phyloP scores from a whole-genome alignment of 2,329 filamentous ascomycete species.

The Penicillium verrucosum region DNA sequence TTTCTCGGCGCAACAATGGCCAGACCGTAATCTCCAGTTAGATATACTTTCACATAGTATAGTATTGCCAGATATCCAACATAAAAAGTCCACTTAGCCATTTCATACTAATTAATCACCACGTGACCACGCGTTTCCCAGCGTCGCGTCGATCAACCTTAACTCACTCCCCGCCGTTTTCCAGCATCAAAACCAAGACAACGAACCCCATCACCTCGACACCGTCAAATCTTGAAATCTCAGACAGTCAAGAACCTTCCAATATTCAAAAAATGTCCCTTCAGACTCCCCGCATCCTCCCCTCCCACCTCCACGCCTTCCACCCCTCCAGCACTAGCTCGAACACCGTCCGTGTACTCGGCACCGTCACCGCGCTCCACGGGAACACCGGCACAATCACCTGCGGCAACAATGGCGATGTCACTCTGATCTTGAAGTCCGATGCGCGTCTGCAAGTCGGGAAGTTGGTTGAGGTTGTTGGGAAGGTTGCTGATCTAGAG shows the following conservation, averaged over 20 bases:
- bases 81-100: not conserved
- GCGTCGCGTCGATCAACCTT: conserved; percentile 15
- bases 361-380: conserved; percentile 76
- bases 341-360: conserved; percentile 72
- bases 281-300: conserved; percentile 77
- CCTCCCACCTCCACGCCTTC: conserved; percentile 74
- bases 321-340: conserved; percentile 47
- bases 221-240: not conserved
- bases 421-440: conserved; percentile 70
- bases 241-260: not conserved
- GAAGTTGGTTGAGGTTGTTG: conserved; percentile 46
- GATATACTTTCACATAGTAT: not conserved
- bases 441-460: conserved; percentile 46
- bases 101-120: conserved; percentile 1
- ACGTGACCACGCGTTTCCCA: conserved; percentile 26
- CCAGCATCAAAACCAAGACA: not conserved
- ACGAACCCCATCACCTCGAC: not conserved
- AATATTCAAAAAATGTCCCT: conserved; percentile 59
- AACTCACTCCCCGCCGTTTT: not conserved
- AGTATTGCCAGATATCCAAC: no score
- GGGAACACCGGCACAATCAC: conserved; percentile 80
- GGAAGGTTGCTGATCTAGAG: conserved; percentile 45
- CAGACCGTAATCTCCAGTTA: fast-evolving
- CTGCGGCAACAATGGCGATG: conserved; percentile 63
- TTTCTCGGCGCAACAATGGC: not conserved